These are phyloP conservation scores for Neofusicoccum kwambonambiense DNA, from an alignment of 2,329 filamentous ascomycete species.

Conservation along the genomic window DNA sequence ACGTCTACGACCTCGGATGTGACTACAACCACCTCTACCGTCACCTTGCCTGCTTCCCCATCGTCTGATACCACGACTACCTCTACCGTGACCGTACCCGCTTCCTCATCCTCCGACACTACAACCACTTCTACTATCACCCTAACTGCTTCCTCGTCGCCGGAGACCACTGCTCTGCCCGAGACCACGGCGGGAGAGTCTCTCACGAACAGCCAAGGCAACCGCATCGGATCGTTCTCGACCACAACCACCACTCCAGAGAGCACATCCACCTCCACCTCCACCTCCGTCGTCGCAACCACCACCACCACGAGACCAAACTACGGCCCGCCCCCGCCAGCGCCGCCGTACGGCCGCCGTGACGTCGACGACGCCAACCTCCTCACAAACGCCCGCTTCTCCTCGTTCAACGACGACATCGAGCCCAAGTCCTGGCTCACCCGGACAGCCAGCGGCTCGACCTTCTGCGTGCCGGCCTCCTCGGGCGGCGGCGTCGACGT, in stretches of 20 bases:
- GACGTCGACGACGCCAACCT: slow-evolving; percentile 27
- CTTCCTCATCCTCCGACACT: neutral
- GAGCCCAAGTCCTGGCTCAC: slow-evolving; percentile 26
- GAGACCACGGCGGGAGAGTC: neutral
- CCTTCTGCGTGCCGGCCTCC: slow-evolving; percentile 22
- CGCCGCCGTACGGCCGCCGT: slow-evolving; percentile 3
- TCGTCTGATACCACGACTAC: neutral
- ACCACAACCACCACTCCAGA: slow-evolving; percentile 10
- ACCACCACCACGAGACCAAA: slow-evolving; percentile 21
- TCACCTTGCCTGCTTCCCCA: neutral
- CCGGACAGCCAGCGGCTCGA: slow-evolving; percentile 21
- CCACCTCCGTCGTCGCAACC: slow-evolving; percentile 13
- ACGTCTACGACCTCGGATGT: neutral
- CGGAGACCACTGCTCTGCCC: neutral
- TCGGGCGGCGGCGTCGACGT: slow-evolving; percentile 22
- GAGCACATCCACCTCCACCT: neutral
- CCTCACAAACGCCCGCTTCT: slow-evolving; percentile 30
- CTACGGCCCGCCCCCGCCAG: neutral
- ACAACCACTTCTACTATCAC: neutral
- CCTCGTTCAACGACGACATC: slow-evolving; percentile 19
- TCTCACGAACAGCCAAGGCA: slow-evolving; percentile 7
- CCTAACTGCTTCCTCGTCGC: too few relatives aligned
- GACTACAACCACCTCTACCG: neutral
- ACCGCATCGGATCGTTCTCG: neutral
- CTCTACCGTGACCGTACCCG: neutral